Evolutionary conservation across 2,329 filamentous ascomycete genomes (phyloP).

Genomic region (Ramularia collo-cygni): DNA sequence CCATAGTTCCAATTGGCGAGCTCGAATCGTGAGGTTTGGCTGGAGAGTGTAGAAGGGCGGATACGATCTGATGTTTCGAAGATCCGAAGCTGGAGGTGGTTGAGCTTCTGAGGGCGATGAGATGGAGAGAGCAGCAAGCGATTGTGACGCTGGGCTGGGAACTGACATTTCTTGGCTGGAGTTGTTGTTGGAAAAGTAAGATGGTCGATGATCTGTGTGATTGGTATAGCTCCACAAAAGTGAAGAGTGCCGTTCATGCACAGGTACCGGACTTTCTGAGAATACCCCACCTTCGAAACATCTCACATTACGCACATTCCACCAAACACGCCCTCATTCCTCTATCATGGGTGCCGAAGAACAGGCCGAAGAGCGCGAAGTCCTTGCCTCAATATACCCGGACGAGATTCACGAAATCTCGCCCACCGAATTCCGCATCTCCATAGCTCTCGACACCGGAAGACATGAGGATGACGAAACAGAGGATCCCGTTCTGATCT

Average conservation of each 20-base stretch:
- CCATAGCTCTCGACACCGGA: constrained; percentile 64
- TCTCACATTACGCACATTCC: background rate
- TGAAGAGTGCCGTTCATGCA: no score
- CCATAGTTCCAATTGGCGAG: constrained; percentile 79
- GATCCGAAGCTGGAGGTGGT: background rate
- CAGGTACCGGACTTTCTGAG: no score
- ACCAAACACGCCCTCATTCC: background rate
- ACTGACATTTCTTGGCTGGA: no score
- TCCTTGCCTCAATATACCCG: constrained; percentile 96
- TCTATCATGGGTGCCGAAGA: constrained; percentile 60
- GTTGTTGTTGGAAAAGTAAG: no score
- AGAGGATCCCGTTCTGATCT: constrained; percentile 60
- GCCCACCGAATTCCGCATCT: constrained; percentile 81
- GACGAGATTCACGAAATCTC: constrained; percentile 96
- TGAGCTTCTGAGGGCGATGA: no score
- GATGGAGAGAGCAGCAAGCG: no score
- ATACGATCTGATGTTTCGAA: background rate
- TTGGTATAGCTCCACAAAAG: no score
- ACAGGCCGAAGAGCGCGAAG: constrained; percentile 90
- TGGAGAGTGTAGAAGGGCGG: constrained; percentile 82
- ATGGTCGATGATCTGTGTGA: no score
- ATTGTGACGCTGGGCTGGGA: no score
- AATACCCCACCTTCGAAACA: background rate
- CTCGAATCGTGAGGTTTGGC: constrained; percentile 64
- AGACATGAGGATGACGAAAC: constrained; percentile 46